A percentile compares a stretch with the other conserved stretches of the same genome.
phyloP scores from a whole-genome alignment of 768 basidiomycete genomes.

The Hortiboletus campestris region DNA sequence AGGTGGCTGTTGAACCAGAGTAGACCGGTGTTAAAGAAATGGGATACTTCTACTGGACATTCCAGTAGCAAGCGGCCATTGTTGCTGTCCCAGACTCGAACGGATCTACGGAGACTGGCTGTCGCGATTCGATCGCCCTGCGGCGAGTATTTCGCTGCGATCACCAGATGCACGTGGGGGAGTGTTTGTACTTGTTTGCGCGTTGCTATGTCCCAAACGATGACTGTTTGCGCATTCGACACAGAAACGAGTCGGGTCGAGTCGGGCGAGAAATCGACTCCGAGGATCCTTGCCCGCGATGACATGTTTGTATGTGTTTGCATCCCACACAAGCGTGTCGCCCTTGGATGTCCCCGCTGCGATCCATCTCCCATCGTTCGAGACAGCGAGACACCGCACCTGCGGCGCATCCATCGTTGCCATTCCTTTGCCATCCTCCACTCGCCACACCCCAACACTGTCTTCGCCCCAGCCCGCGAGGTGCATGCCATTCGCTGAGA shows the following conservation, averaged over 20 bases:
- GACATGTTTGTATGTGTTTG: background rate
- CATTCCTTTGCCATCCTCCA: background rate
- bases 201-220: background rate
- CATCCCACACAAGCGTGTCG: background rate
- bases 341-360: background rate
- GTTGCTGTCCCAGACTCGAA: background rate
- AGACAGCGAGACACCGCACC: background rate
- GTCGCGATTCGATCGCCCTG: constrained; percentile 1
- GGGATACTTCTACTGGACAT: too few species aligned
- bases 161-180: background rate
- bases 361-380: constrained; percentile 1
- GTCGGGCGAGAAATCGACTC: constrained; percentile 7
- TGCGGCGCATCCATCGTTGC: background rate
- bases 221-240: background rate
- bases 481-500: background rate
- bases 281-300: background rate
- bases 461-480: background rate
- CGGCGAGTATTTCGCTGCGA: background rate
- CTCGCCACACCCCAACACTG: background rate
- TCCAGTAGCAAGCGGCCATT: background rate
- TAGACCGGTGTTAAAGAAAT: background rate
- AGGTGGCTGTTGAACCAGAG: background rate
- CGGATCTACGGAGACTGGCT: background rate
- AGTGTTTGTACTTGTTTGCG: background rate
- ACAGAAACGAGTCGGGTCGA: background rate